Conservation (phyloP, 202 grass and related monocot species). For the Dendrocalamus latiflorus region DNA sequence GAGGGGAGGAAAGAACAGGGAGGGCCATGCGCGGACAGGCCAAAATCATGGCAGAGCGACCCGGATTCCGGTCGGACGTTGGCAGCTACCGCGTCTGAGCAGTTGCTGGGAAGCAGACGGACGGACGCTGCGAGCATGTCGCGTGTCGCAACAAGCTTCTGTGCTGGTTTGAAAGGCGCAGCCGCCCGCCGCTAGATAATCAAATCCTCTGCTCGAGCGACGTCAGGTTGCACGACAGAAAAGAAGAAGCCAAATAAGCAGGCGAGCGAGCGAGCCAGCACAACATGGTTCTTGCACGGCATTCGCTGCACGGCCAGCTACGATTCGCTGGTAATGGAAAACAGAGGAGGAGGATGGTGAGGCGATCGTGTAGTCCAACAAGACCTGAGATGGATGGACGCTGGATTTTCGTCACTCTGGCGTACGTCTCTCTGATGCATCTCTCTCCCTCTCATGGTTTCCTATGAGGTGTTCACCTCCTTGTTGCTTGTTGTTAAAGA, state of each 20-base stretch:
- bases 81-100: background rate
- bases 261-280: background rate
- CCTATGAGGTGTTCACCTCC: background rate
- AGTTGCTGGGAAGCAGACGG: background rate
- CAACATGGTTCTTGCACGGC: background rate
- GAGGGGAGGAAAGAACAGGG: background rate
- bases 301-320: constrained; percentile 26
- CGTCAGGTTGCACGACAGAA: background rate
- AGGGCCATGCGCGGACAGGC: background rate
- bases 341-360: background rate
- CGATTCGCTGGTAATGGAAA: background rate
- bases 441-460: background rate
- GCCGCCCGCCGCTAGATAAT: background rate
- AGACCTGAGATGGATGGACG: background rate
- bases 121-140: background rate
- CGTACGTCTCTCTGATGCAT: background rate
- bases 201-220: background rate
- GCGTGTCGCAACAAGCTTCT: background rate
- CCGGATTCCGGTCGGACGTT: background rate
- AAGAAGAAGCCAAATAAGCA: background rate
- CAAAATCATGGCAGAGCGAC: background rate
- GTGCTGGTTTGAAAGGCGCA: constrained; percentile 19
- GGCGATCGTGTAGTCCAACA: constrained; percentile 21
- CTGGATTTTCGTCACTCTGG: background rate
- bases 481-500: constrained; percentile 37